Evolutionary conservation across 2,329 filamentous ascomycete species (phyloP), one percentile per base, ranked within the genome.

Genomic region (Biscogniauxia sp.): DNA sequence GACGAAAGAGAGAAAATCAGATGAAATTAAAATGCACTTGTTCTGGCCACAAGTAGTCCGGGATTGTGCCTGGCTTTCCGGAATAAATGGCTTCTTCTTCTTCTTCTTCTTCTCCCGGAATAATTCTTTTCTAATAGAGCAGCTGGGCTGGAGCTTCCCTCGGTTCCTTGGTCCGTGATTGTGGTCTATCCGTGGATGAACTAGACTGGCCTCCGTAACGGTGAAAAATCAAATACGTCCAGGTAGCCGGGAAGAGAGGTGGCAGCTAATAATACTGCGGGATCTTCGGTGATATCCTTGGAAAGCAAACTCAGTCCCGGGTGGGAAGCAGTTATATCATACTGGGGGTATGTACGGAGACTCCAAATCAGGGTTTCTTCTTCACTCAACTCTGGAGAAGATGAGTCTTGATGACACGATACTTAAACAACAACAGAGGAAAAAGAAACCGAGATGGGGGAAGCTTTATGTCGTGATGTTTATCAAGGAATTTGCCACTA

Each of bases 391-490:
- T 59, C 60, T 53, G 41, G 58, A 57, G 60, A 66, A 60, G 60
- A 58, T 54, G 59, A 55, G 58, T 53, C 53, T 51, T 59, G 61
- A 52, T 60, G 49, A 49, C 57, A 59, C 51, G 55, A 55, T 58
- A 52, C 51, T 28, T 20, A 58, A 56, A 55, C 52, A 54, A 49
- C 20, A 52, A 32, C 28, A 32, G 28, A 32, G 28, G 28, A 7
- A 32, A 32, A 32, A 7, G 28, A 58, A 57, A 51, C 62, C 61
- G 66, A 66, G 63, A 61, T 52, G 64, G 61, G 37, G 62, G 55
- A 58, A 52, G 60, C 56, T 66, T 68, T 69, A 68, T 68, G 64
- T 63, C 64, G 55, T 64, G 60, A 64, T 57, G 56, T 56, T 55
- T 56, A 56, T 55, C 37, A 58, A 55, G 54, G 32, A 64, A 60